Base-by-base conservation (phyloP, 306 rosid species). In the Cotoneaster glaucophyllus region DNA sequence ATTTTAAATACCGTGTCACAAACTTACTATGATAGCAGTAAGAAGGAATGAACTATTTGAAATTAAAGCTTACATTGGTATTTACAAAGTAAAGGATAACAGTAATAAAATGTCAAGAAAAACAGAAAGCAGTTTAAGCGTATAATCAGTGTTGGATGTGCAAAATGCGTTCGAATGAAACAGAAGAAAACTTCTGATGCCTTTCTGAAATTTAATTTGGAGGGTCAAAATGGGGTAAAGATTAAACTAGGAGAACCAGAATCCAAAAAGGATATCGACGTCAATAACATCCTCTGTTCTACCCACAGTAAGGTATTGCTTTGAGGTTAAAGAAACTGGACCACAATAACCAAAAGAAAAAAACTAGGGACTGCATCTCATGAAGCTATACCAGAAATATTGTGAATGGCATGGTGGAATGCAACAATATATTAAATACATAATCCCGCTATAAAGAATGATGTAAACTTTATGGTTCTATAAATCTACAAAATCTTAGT, bases 1-100 rank as follows among this genome's bases (percentile, higher is more conserved):
- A 63, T 62, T 80, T 74, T 74, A 70, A 80, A 44, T 57, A 87
- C 71, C 34, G 71, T 71, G 73, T 69, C 21, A 6, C 39, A 25
- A 5, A 39, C 56, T 62, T 63, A 73, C 56, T 64, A 31, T 56
- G 26, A 45, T 24, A 31, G 71, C 44, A 71, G 9, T 21, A 34
- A 37, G 10, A 64, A 63, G 10, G 21, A 69, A 53, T 15, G 54
- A 48, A 25, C 45, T 4, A 32, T 4, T 17, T 48, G 21, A 75
- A 13, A 22, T 31, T 64, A 24, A 57, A n/a, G 8, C 76, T 11
- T 22, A 37, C 19, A 39, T 32, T 21, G 64, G 31, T 12, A 18
- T 32, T 34, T 21, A 54, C 14, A 39, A 24, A 1, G 28, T 65
- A n/a, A 37, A 21, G 48, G 26, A 65, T 34, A 5, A 34, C 26